Base-by-base conservation (phyloP, 345 rosid species). In the Lepidium didymum region DNA sequence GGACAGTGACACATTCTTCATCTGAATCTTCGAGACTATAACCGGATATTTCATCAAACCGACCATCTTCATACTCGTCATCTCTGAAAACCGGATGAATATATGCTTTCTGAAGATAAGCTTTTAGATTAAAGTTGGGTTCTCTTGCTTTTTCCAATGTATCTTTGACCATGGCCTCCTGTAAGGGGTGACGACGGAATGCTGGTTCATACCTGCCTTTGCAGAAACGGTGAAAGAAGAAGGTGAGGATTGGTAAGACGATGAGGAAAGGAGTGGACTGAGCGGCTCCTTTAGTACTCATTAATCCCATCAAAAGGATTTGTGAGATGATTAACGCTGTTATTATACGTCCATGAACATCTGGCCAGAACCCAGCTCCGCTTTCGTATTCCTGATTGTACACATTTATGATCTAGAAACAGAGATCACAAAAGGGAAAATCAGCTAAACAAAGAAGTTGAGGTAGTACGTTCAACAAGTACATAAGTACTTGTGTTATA, bases 91-190 rank as follows among this genome's bases (percentile, higher is more conserved):
- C 81, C 0, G 98, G 98, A 73, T 93, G 98, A 10, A 82, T 34
- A 33, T 90, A 93, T 1, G 96, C 92, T 14, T 77, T 78, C 51
- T 85, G 85, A 64, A 93, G 94, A 61, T 83, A 93, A 8, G 82
- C 68, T 80, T 84, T 90, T 70, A 88, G 56, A 59, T 90, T 85
- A 21, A 90, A 45, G 76, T 75, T 79, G 0, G 98, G 98, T 21
- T 90, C 98, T 80, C 87, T 83, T 1, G 88, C 91, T 8, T 53
- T 78, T 64, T 93, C 98, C 71, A 93, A 67, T 0, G 96, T 93
- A 61, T 93, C 98, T 74, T 88, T 93, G 83, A 83, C 79, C 97
- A 82, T 90, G 33, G 98, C 98, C 73, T 92, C 98, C 98, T 92
- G 82, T 66, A 94, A 80, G 9, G 99, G 99, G 41, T 81, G 79